Evolutionary conservation across 108 stramenopile species (phyloP).

Genomic region (Mediolabrus comicus): DNA sequence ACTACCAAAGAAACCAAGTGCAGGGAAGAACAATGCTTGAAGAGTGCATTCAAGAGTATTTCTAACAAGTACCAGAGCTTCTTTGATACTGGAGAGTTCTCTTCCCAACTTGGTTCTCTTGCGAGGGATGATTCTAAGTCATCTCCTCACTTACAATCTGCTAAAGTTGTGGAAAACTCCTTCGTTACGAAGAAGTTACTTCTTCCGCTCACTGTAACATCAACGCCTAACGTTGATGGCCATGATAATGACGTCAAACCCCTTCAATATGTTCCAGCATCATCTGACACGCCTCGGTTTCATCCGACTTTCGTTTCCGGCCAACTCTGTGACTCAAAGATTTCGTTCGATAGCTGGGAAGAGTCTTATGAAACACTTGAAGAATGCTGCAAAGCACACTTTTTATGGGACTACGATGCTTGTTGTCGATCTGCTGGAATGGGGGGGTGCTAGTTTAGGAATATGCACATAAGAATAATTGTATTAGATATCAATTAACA

Average conservation of each 20-base stretch:
- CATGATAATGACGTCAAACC: background rate
- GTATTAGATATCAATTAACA: too few relatives aligned
- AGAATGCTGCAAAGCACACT: constrained; percentile 23
- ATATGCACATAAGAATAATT: too few relatives aligned
- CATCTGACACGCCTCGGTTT: background rate
- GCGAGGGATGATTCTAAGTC: background rate
- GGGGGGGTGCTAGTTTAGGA: constrained; percentile 12
- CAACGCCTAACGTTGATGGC: background rate
- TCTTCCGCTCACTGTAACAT: background rate
- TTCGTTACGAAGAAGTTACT: constrained; percentile 5
- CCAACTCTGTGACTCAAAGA: constrained; percentile 8
- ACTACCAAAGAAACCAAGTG: background rate
- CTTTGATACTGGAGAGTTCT: background rate
- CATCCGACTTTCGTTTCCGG: constrained; percentile 19
- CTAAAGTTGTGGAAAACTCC: background rate
- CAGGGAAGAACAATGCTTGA: background rate
- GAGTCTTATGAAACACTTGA: constrained; percentile 9
- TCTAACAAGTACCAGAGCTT: background rate
- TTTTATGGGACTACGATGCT: background rate
- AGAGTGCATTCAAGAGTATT: background rate
- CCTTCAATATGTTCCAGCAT: background rate
- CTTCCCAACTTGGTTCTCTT: background rate
- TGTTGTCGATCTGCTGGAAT: constrained; percentile 9
- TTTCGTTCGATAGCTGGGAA: constrained; percentile 22
- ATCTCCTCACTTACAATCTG: background rate